phyloP scores from a whole-genome alignment of 495 filamentous ascomycete genomes.

The Hypoxylon lienhwacheense region DNA sequence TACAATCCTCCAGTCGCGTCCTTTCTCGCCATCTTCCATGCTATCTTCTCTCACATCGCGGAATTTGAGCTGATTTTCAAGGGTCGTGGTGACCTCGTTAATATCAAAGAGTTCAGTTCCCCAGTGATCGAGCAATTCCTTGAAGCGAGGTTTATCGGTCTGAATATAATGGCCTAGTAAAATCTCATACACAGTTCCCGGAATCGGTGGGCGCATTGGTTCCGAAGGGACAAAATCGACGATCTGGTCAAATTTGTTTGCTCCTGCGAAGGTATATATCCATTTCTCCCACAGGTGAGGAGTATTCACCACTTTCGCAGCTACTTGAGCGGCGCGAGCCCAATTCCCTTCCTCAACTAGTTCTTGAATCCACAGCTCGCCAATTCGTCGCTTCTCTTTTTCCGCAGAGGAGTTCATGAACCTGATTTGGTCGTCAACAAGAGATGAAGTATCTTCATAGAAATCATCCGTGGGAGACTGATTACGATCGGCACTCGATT shows the following conservation, averaged over 20 bases:
- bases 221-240: conserved; percentile 76
- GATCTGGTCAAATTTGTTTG: conserved; percentile 85
- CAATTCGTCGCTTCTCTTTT: conserved; percentile 88
- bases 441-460: conserved; percentile 73
- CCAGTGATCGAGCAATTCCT: conserved; percentile 82
- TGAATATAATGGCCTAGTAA: conserved; percentile 84
- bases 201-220: conserved; percentile 74
- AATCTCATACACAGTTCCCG: conserved; percentile 80
- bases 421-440: conserved; percentile 54
- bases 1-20: conserved; percentile 81
- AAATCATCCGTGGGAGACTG: conserved; percentile 68
- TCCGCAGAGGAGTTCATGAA: conserved; percentile 63
- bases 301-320: conserved; percentile 77
- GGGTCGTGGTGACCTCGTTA: conserved; percentile 63
- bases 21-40: conserved; percentile 62
- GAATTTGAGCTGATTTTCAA: conserved; percentile 73
- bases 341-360: conserved; percentile 73
- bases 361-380: conserved; percentile 89
- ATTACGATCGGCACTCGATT: conserved; percentile 51
- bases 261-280: conserved; percentile 86
- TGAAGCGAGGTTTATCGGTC: conserved; percentile 66
- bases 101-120: conserved; percentile 80
- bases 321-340: conserved; percentile 72
- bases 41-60: conserved; percentile 69
- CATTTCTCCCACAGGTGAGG: conserved; percentile 89